phyloP scores from a whole-genome alignment of 2,329 filamentous ascomycete genomes.

The Trichoderma endophyticum region DNA sequence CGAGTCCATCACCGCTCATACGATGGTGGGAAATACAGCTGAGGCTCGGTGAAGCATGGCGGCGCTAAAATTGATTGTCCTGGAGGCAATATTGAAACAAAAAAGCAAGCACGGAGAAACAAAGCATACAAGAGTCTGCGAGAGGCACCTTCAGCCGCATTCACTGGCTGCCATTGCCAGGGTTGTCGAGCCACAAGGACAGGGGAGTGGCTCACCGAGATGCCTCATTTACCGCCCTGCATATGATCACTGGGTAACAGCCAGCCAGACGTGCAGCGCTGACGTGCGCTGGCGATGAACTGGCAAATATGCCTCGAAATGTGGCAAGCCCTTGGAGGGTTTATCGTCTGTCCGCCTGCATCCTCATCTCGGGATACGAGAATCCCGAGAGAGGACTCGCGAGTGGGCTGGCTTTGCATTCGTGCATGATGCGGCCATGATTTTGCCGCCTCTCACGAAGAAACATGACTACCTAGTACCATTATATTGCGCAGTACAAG shows the following conservation, averaged over 20 bases:
- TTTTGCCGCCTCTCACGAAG: not conserved
- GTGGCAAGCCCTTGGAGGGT: slow-evolving; percentile 1
- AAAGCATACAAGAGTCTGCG: not conserved
- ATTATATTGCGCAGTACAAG: not conserved
- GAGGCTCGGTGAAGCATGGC: not conserved
- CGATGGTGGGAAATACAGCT: not conserved
- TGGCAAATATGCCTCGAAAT: slow-evolving; percentile 17
- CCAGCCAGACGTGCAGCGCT: slow-evolving; percentile 13
- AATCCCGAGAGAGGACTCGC: not conserved
- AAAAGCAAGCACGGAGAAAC: not conserved
- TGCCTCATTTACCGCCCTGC: slow-evolving; percentile 16
- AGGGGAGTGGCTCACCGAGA: slow-evolving; percentile 11
- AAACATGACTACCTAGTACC: not conserved
- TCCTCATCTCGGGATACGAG: slow-evolving; percentile 16
- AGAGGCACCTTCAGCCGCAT: slow-evolving; percentile 1
- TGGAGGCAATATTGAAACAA: not conserved
- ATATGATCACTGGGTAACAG: slow-evolving; percentile 9
- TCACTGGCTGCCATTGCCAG: not conserved
- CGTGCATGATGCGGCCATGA: not conserved
- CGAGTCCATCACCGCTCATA: not conserved
- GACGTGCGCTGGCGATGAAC: slow-evolving; percentile 17
- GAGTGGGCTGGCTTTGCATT: not conserved
- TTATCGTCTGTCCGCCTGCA: not conserved
- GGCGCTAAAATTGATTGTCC: not conserved
- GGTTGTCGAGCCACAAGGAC: slow-evolving; percentile 6